Conservation (phyloP, 345 rosid species). For the Sisymbrium irio region DNA sequence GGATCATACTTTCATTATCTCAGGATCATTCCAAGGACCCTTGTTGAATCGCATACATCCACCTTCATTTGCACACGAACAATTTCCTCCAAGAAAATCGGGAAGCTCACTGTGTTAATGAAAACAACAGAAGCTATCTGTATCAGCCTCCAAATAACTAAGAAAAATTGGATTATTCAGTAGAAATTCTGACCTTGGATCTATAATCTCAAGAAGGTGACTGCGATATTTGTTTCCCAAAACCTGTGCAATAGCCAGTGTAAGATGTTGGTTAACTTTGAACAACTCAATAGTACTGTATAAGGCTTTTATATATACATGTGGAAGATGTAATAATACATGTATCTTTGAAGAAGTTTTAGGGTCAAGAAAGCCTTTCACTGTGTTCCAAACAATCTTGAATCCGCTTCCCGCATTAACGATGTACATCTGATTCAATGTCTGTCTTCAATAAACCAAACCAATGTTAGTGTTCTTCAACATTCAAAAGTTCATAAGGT, state of each 20-base stretch:
- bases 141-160: slow-evolving; percentile 12
- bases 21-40: slow-evolving; percentile 92
- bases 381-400: slow-evolving; percentile 84
- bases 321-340: slow-evolving; percentile 45
- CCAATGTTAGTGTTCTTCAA: slow-evolving; percentile 30
- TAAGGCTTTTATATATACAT: background rate
- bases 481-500: background rate
- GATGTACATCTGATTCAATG: slow-evolving; percentile 89
- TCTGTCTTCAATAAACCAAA: slow-evolving; percentile 52
- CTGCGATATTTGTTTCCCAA: slow-evolving; percentile 69
- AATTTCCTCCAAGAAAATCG: slow-evolving; percentile 89
- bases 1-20: slow-evolving; percentile 73
- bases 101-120: slow-evolving; percentile 76
- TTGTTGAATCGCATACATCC: slow-evolving; percentile 80
- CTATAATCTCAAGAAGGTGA: slow-evolving; percentile 76
- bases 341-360: slow-evolving; percentile 86
- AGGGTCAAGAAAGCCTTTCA: slow-evolving; percentile 88
- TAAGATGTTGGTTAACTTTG: slow-evolving; percentile 22
- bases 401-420: slow-evolving; percentile 89
- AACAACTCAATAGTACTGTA: background rate
- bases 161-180: background rate
- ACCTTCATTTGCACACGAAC: slow-evolving; percentile 73
- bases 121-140: slow-evolving; percentile 1
- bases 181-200: slow-evolving; percentile 56
- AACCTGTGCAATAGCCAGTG: slow-evolving; percentile 53